phyloP scores from a whole-genome alignment of 306 rosid genomes.

The Sicyos edulis region DNA sequence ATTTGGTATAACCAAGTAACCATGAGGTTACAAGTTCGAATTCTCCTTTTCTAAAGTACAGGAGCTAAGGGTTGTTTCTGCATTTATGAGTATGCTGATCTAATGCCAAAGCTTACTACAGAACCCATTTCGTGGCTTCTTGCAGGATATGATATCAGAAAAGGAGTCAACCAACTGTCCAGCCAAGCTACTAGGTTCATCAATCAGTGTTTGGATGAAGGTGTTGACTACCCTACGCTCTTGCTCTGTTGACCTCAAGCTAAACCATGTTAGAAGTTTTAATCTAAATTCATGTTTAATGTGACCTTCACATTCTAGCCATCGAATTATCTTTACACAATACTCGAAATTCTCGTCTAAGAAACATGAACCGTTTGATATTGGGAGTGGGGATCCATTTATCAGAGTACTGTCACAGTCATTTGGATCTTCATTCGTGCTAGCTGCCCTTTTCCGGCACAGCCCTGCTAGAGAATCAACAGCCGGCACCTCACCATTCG shows the following conservation, averaged over 20 bases:
- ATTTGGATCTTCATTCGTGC: conserved; percentile 60
- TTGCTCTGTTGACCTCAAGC: conserved; percentile 96
- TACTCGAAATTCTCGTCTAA: conserved; percentile 92
- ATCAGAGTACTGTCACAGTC: conserved; percentile 98
- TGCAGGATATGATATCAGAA: conserved; percentile 77
- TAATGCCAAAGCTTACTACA: conserved; percentile 59
- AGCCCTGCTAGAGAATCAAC: conserved; percentile 70
- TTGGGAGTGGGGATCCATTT: conserved; percentile 62
- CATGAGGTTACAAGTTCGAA: no score
- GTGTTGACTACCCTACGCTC: conserved; percentile 98
- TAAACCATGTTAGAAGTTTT: conserved; percentile 98
- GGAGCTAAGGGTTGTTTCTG: conserved; percentile 30
- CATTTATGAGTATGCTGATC: conserved; percentile 23
- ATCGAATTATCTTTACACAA: conserved; percentile 90
- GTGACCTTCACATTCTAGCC: conserved; percentile 96
- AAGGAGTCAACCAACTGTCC: conserved; percentile 95
- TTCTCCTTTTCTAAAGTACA: no score
- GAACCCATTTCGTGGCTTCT: conserved; percentile 80
- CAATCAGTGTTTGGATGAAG: conserved; percentile 85
- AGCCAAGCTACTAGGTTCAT: conserved; percentile 96
- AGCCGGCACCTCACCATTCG: conserved; percentile 70
- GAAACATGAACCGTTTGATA: conserved; percentile 57
- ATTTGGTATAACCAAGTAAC: no score
- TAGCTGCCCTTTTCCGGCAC: conserved; percentile 64
- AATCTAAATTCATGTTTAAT: conserved; percentile 77